Evolutionary conservation across 768 basidiomycete species (phyloP), one percentile per base, ranked within the genome.

Genomic region (Boletus insuetus): DNA sequence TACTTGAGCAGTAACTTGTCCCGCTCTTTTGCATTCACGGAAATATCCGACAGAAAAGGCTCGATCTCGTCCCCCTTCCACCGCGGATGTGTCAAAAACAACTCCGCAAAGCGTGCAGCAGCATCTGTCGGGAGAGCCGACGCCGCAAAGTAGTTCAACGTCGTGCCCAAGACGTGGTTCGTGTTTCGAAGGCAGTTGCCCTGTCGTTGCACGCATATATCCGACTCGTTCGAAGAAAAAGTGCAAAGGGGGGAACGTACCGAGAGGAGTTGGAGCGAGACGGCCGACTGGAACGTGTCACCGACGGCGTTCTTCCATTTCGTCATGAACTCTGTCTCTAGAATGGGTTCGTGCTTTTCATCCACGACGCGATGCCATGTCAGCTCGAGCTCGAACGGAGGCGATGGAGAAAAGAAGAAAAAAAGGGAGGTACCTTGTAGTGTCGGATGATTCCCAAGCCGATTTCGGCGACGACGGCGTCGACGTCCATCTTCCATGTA

Each of bases 1-100:
- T 88, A 91, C 73, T 94, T 98, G 41, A 92, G 80, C 38, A 97
- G 73, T 58, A 96, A 67, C 68, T 87, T 93, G 67, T 98, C 95
- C 39, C 90, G 79, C 65, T 92, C 92, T 70, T 97, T 96, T 9
- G 76, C 73, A 65, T 91, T 85, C n/a, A 94, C 77, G 0, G 87
- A 87, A 52, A 97, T 84, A 58, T 93, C 93, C 7, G 77, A 71
- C 13, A 98, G 74, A 73, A 95, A 98, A 5, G 89, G 90, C 26
- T 75, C 72, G 56, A 98, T 89, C 17, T 95, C 92, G 13, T 88
- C 84, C 7, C 78, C 80, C 64, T 80, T 84, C 92, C 93, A 94
- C 43, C 82, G 81, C 20, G 81, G 58, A 6, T 87, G 83, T 10
- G 87, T 88, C 38, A 91, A 76, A 77, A 99, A 99, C 16, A 98